Conservation (phyloP, 352 stramenopile genomes). For the Aphanomyces cochlioides region DNA sequence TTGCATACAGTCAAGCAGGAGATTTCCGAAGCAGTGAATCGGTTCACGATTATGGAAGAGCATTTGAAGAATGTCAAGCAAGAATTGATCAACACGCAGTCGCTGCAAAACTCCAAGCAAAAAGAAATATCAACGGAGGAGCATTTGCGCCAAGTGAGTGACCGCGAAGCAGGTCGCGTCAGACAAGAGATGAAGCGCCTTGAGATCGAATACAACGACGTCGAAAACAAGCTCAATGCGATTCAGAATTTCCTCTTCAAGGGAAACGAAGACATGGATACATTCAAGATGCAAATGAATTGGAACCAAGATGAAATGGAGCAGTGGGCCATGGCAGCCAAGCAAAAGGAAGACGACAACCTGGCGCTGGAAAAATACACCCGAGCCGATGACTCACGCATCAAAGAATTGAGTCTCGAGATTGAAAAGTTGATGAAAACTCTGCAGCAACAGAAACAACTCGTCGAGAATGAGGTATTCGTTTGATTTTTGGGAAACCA, state of each 20-base stretch:
- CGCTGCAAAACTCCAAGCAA: slow-evolving; percentile 87
- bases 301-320: slow-evolving; percentile 98
- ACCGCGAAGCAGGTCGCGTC: slow-evolving; percentile 85
- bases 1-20: slow-evolving; percentile 62
- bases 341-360: slow-evolving; percentile 95
- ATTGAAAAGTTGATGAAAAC: slow-evolving; percentile 92
- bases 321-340: slow-evolving; percentile 92
- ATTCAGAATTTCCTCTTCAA: slow-evolving; percentile 90
- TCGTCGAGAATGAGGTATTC: slow-evolving; percentile 56
- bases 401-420: slow-evolving; percentile 92
- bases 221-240: slow-evolving; percentile 82
- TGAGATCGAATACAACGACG: slow-evolving; percentile 65
- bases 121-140: slow-evolving; percentile 92
- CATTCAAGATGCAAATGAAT: slow-evolving; percentile 96
- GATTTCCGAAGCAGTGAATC: slow-evolving; percentile 78
- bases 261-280: slow-evolving; percentile 92
- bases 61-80: slow-evolving; percentile 96
- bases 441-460: slow-evolving; percentile 70
- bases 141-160: slow-evolving; percentile 88
- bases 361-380: slow-evolving; percentile 91
- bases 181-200: slow-evolving; percentile 68
- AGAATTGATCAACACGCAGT: slow-evolving; percentile 93
- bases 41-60: slow-evolving; percentile 93
- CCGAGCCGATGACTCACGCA: slow-evolving; percentile 91
- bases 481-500: not conserved